phyloP scores from a whole-genome alignment of 176 grass and related monocot species.

The Thalia dealbata region DNA sequence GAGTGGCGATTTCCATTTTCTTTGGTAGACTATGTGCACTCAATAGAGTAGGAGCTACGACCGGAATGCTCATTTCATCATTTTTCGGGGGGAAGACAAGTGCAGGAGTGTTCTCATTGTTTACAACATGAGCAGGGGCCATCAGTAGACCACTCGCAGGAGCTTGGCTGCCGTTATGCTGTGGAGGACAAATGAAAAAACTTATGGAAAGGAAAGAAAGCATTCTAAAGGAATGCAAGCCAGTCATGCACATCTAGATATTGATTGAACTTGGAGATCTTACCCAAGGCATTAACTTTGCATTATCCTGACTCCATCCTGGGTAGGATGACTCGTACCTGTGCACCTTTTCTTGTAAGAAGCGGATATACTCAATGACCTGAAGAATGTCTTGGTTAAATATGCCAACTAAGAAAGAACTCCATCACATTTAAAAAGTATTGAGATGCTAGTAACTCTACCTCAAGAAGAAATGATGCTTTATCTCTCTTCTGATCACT shows the following conservation, averaged over 20 bases:
- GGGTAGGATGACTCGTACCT: slow-evolving; percentile 12
- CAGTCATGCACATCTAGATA: no score
- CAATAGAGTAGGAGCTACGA: slow-evolving; percentile 21
- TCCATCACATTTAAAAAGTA: background rate
- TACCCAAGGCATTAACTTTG: slow-evolving; percentile 26
- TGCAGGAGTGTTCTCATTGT: slow-evolving; percentile 5
- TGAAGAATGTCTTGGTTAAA: background rate
- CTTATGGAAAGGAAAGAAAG: background rate
- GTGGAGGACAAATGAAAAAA: background rate
- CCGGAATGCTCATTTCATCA: slow-evolving; percentile 4
- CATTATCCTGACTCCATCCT: slow-evolving; percentile 18
- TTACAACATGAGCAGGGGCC: slow-evolving; percentile 5
- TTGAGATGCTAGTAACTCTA: background rate
- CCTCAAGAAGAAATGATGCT: slow-evolving; percentile 17
- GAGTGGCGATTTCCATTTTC: slow-evolving; percentile 14
- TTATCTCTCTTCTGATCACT: slow-evolving; percentile 17
- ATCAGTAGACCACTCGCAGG: slow-evolving; percentile 13
- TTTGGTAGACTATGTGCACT: slow-evolving; percentile 19
- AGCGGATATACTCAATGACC: slow-evolving; percentile 25
- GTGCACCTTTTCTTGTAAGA: slow-evolving; percentile 22
- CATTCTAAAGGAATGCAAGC: background rate
- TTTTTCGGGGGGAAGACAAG: slow-evolving; percentile 3
- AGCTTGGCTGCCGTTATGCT: slow-evolving; percentile 2
- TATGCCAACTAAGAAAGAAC: background rate
- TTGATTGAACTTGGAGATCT: background rate